Conservation (phyloP, 179 eudicot genomes). For the Corrigiola litoralis region DNA sequence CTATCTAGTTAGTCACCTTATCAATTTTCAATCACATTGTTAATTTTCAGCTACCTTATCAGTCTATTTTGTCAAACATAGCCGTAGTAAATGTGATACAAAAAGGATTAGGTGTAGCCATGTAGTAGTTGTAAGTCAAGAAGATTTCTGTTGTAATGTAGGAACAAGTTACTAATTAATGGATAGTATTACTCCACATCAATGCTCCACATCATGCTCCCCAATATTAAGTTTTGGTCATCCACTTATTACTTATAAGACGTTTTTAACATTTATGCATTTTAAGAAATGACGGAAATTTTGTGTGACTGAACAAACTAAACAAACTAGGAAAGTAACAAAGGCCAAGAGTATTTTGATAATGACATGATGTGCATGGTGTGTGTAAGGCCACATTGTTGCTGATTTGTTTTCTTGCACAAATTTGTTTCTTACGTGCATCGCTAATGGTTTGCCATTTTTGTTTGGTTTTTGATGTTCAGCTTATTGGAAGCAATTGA, state of each 20-base stretch:
- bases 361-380: neutral
- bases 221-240: neutral
- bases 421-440: neutral
- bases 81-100: neutral
- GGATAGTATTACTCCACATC: neutral
- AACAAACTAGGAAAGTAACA: too few species aligned
- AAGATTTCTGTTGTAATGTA: too few species aligned
- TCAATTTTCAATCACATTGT: too few species aligned
- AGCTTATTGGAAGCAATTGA: constrained; percentile 44
- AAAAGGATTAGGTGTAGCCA: neutral
- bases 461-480: constrained; percentile 4
- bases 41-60: too few species aligned
- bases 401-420: constrained; percentile 1
- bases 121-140: neutral
- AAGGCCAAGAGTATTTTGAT: neutral
- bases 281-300: neutral
- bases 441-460: neutral
- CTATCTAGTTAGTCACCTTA: too few species aligned
- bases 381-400: neutral
- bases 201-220: neutral
- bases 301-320: neutral
- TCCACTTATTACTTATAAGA: neutral
- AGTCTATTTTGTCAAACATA: too few species aligned
- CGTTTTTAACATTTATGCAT: neutral
- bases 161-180: too few species aligned